phyloP scores from a whole-genome alignment of 257 asterid genomes.

The Striga asiatica region DNA sequence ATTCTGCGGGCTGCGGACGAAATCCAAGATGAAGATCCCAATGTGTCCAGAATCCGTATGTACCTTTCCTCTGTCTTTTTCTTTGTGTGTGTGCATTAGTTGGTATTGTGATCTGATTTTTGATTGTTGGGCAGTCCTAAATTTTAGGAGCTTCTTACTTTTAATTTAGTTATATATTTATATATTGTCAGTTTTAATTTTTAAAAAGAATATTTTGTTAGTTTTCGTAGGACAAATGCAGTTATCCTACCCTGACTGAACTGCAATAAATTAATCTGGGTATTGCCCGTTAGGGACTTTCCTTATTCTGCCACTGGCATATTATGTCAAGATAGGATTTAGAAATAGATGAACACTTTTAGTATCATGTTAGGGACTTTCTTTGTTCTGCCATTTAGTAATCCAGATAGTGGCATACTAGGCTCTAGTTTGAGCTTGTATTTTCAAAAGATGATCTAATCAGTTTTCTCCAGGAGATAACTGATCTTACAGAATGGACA shows the following conservation, averaged over 20 bases:
- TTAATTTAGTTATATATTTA: too few relatives aligned
- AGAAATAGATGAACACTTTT: neutral
- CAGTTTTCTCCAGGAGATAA: constrained; percentile 1
- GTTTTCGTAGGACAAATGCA: constrained; percentile 2
- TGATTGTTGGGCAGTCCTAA: too few relatives aligned
- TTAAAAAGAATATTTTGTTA: neutral
- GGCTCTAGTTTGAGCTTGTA: neutral
- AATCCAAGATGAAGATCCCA: constrained; percentile 85
- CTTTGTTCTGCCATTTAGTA: neutral
- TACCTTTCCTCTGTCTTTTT: constrained; percentile 10
- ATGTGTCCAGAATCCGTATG: constrained; percentile 71
- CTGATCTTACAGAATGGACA: neutral
- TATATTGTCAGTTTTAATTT: too few relatives aligned
- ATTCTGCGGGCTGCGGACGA: constrained; percentile 93
- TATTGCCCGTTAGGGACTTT: neutral
- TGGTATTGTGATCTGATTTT: constrained; percentile 1
- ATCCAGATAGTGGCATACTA: neutral
- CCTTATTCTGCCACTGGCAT: neutral
- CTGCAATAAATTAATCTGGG: neutral
- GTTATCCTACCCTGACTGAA: neutral
- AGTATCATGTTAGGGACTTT: neutral
- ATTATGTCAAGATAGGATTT: neutral
- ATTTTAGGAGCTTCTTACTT: neutral
- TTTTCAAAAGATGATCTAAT: neutral
- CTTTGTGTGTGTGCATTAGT: neutral